Base-by-base conservation (phyloP, 2,329 filamentous ascomycete species). In the Dactylellina leptospora region DNA sequence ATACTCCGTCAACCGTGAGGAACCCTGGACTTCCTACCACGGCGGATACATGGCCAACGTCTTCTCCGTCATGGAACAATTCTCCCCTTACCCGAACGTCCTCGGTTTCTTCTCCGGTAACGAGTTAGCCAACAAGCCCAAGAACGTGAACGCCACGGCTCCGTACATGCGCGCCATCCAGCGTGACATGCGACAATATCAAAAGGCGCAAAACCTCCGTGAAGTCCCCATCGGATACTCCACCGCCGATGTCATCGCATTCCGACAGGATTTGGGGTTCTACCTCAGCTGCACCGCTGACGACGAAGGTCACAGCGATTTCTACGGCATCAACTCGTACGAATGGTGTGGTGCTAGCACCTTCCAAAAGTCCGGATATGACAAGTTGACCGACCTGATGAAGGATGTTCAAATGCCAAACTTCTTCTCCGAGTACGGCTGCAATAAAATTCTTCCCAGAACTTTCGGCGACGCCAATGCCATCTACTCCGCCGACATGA, bases 341-440 rank as follows among this genome's bases (percentile, higher is more conserved):
- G 90, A 88, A 78, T 91, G 89, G 84, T 90, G 89, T 76, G 85
- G 84, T 58, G 81, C 86, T 10, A 87, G 87, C 59, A 86, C 84
- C 50, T 90, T 86, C 79, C 79, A 85, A 63, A 85, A 83, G 55
- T 86, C 87, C 1, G 84, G 85, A 33, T 92, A 88, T 78, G 81
- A 88, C 75, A 81, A 82, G 16, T 82, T 92, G 33, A 86, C 90
- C 50, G 78, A 81, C 1, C 85, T 87, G 78, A 92, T 93, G 82
- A 80, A 83, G 76, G 83, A 83, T 74, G 85, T 85, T 38, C 85
- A 87, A 13, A 84, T 92, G 36, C 90, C 90, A 28, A 84, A 93
- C 76, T 93, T 93, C 84, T 93, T 91, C 83, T 91, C 88, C 74
- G 91, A 95, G 28, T 85, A 84, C 76, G 91, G 91, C 72, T 93